A percentile compares a stretch with the other conserved stretches of the same genome.
These are phyloP conservation scores for Trametes sp. DNA, from an alignment of 1,284 basidiomycete species.

Conservation along the genomic window DNA sequence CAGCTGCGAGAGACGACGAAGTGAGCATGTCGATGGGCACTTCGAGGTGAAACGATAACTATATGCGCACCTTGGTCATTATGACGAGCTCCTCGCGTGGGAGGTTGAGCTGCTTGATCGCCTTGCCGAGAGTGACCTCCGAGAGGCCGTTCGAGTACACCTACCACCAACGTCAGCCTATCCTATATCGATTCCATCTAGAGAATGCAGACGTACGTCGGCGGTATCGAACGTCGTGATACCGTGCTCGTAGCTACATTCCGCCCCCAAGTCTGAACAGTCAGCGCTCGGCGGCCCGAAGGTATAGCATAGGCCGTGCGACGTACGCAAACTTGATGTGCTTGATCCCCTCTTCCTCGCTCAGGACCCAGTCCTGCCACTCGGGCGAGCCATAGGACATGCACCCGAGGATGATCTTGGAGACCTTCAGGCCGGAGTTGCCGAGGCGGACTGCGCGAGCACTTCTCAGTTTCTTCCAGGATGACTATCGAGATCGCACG, in stretches of 20 bases:
- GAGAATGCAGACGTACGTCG: slow-evolving; percentile 48
- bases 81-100: slow-evolving; percentile 83
- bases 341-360: slow-evolving; percentile 47
- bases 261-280: too few relatives aligned
- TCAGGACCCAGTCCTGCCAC: slow-evolving; percentile 50
- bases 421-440: slow-evolving; percentile 54
- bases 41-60: background rate
- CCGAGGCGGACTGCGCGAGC: slow-evolving; percentile 49
- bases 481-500: background rate
- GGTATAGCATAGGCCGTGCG: background rate
- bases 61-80: slow-evolving; percentile 68
- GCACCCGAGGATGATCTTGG: slow-evolving; percentile 51
- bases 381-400: slow-evolving; percentile 50
- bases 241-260: slow-evolving; percentile 44
- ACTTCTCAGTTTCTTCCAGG: background rate
- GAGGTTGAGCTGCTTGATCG: slow-evolving; percentile 74
- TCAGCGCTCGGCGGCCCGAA: background rate
- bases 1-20: slow-evolving; percentile 13
- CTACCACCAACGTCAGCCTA: background rate
- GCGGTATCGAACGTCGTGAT: slow-evolving; percentile 63
- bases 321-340: slow-evolving; percentile 49
- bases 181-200: background rate
- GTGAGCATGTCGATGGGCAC: too few relatives aligned
- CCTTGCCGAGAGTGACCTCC: slow-evolving; percentile 81
- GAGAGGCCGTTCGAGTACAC: slow-evolving; percentile 60